These are phyloP conservation scores for Macrolepiota dolichaula DNA, from an alignment of 768 basidiomycete genomes.

Conservation along the genomic window DNA sequence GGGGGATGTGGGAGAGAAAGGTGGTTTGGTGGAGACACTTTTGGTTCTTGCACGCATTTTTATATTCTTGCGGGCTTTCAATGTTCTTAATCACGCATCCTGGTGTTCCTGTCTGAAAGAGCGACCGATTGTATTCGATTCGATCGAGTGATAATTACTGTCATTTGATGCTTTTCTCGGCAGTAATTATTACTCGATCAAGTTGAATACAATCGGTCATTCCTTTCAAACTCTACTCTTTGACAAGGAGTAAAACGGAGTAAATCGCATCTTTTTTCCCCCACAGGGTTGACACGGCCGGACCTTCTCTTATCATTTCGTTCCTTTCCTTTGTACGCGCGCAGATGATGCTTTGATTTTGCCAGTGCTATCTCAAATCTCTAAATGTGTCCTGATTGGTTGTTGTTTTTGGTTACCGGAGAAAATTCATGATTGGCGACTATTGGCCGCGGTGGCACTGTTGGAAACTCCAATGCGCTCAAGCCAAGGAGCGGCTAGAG, in stretches of 20 bases:
- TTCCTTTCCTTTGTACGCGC: background rate
- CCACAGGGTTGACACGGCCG: background rate
- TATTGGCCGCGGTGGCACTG: constrained; percentile 5
- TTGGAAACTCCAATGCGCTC: background rate
- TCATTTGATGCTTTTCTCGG: no score
- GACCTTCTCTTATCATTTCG: background rate
- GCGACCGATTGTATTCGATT: background rate
- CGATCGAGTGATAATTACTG: background rate
- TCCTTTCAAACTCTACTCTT: background rate
- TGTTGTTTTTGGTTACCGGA: background rate
- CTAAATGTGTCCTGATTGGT: background rate
- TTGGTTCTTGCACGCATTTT: background rate
- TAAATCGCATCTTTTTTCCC: background rate
- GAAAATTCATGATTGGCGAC: constrained; percentile 1
- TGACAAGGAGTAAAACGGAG: background rate
- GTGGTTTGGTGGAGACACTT: background rate
- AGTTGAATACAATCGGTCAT: background rate
- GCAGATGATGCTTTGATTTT: background rate
- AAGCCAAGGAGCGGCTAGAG: background rate
- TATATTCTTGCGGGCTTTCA: constrained; percentile 2
- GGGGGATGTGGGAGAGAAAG: background rate
- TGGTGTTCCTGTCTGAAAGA: background rate
- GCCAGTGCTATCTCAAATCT: background rate
- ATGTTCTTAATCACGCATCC: background rate
- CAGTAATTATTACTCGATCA: background rate